A percentile compares a stretch with the other conserved stretches of the same genome.
Evolutionary conservation across 2,329 filamentous ascomycete species (phyloP).

Genomic region (Metarhizium rileyi): DNA sequence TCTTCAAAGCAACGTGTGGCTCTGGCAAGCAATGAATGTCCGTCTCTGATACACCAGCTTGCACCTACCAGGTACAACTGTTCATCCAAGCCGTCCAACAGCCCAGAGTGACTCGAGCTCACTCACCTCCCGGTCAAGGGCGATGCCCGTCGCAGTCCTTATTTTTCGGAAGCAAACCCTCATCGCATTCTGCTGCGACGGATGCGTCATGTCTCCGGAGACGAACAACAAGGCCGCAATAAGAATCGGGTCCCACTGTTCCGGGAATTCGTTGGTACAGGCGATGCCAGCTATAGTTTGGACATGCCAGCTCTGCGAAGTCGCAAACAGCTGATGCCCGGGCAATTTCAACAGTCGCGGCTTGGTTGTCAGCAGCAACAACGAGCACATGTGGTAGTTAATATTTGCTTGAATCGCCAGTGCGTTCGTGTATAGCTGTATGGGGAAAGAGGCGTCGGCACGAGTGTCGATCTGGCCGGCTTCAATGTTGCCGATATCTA

Average conservation of each 20-base stretch:
- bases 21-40: too few relatives aligned
- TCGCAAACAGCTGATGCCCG: conserved; percentile 1
- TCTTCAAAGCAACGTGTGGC: too few relatives aligned
- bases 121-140: conserved; percentile 8
- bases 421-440: conserved; percentile 13
- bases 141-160: conserved; percentile 8
- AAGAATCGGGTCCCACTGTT: conserved; percentile 23
- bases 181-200: conserved; percentile 16
- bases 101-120: conserved; percentile 7
- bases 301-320: conserved; percentile 18
- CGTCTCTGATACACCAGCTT: too few relatives aligned
- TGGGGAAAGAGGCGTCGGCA: conserved; percentile 12
- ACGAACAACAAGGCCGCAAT: conserved; percentile 17
- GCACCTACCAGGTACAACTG: neutral
- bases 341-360: conserved; percentile 12
- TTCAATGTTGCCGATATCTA: conserved; percentile 13
- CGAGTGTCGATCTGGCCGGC: conserved; percentile 10
- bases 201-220: conserved; percentile 16
- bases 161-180: conserved; percentile 8
- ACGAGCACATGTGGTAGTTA: conserved; percentile 13
- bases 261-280: conserved; percentile 18
- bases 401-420: conserved; percentile 13
- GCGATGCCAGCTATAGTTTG: conserved; percentile 20
- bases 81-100: neutral
- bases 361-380: conserved; percentile 13